These are phyloP conservation scores for Apiotrichum brassicae DNA, from an alignment of 1,284 basidiomycete genomes.

Conservation along the genomic window DNA sequence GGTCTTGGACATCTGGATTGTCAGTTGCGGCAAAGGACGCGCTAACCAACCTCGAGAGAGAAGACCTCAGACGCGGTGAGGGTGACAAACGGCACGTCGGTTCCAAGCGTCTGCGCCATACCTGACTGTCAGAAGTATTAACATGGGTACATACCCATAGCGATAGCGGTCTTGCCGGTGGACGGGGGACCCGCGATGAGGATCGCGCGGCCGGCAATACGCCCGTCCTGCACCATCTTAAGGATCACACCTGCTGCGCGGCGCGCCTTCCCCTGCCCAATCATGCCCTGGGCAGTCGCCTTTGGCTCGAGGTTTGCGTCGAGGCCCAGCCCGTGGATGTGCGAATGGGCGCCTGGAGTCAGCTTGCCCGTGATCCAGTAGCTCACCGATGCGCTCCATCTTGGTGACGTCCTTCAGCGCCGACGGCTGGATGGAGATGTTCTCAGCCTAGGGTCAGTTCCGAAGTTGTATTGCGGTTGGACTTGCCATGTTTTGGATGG, in stretches of 20 bases:
- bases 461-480: too few species aligned
- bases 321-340: slow-evolving; percentile 88
- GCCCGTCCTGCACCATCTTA: slow-evolving; percentile 94
- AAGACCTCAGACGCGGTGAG: slow-evolving; percentile 96
- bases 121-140: slow-evolving; percentile 50
- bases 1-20: slow-evolving; percentile 83
- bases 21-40: neutral
- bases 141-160: slow-evolving; percentile 61
- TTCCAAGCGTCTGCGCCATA: slow-evolving; percentile 91
- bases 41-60: slow-evolving; percentile 60
- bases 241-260: slow-evolving; percentile 96
- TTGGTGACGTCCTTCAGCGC: slow-evolving; percentile 77
- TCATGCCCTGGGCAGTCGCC: slow-evolving; percentile 80
- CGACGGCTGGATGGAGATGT: slow-evolving; percentile 46
- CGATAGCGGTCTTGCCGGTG: slow-evolving; percentile 96
- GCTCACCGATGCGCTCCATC: slow-evolving; percentile 87
- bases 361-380: neutral
- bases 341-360: slow-evolving; percentile 81
- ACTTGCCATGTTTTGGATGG: too few species aligned
- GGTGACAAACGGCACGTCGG: slow-evolving; percentile 95
- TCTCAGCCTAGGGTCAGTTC: slow-evolving; percentile 36
- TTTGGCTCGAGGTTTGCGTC: slow-evolving; percentile 85
- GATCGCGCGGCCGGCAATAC: slow-evolving; percentile 90
- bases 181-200: slow-evolving; percentile 94
- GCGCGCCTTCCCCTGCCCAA: slow-evolving; percentile 88